Evolutionary conservation across 129 eudicot genomes (phyloP).

Genomic region (Kitagawia praeruptora): DNA sequence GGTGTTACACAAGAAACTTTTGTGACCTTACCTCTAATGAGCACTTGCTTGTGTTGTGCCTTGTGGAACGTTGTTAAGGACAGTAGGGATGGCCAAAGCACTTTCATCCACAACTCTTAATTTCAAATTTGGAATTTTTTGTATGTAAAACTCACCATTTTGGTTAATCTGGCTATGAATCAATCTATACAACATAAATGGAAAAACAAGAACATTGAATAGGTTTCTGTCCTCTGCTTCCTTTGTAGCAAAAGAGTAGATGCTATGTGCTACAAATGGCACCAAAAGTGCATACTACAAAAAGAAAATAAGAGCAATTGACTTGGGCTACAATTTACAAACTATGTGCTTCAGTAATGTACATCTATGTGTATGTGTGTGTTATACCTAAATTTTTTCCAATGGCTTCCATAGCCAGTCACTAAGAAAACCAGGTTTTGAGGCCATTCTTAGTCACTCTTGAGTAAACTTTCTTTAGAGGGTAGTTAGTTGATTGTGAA

Average conservation of each 20-base stretch:
- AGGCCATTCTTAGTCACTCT: slow-evolving; percentile 19
- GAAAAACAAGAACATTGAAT: slow-evolving; percentile 15
- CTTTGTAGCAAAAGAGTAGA: slow-evolving; percentile 25
- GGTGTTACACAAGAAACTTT: slow-evolving; percentile 51
- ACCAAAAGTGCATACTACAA: slow-evolving; percentile 46
- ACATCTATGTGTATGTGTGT: background rate
- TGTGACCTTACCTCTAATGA: slow-evolving; percentile 29
- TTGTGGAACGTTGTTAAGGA: slow-evolving; percentile 26
- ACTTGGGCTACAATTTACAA: background rate
- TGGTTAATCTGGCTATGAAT: slow-evolving; percentile 53
- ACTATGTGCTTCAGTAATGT: background rate
- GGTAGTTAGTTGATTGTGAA: background rate
- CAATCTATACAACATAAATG: slow-evolving; percentile 36
- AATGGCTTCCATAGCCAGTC: slow-evolving; percentile 42
- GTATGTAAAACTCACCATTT: slow-evolving; percentile 50
- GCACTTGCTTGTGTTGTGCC: slow-evolving; percentile 65
- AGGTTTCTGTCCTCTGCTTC: slow-evolving; percentile 26
- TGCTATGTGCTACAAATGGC: slow-evolving; percentile 37
- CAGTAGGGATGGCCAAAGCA: slow-evolving; percentile 59
- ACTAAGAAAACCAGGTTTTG: slow-evolving; percentile 34
- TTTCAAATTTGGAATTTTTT: slow-evolving; percentile 49
- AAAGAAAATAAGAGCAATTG: no score
- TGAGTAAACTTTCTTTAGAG: background rate
- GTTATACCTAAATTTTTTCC: slow-evolving; percentile 28
- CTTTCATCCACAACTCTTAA: slow-evolving; percentile 78